These are phyloP conservation scores for Fomitiporia mediterranea DNA, from an alignment of 1,284 basidiomycete genomes.

Conservation along the genomic window DNA sequence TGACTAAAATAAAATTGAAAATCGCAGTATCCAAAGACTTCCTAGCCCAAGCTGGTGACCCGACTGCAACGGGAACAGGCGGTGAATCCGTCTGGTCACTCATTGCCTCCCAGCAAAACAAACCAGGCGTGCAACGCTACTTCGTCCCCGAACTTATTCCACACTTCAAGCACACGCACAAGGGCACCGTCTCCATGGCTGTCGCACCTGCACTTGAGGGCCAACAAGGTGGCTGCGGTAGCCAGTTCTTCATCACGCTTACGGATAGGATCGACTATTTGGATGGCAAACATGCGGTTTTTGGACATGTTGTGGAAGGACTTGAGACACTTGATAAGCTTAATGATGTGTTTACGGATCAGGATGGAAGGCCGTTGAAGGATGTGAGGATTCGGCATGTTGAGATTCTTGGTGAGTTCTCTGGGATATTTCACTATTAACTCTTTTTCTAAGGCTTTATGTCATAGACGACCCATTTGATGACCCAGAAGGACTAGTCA, in stretches of 20 bases:
- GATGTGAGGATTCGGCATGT: slow-evolving; percentile 93
- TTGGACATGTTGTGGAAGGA: slow-evolving; percentile 94
- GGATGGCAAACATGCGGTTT: slow-evolving; percentile 93
- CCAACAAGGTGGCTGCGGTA: slow-evolving; percentile 78
- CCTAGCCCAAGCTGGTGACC: slow-evolving; percentile 92
- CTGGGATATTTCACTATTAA: not conserved
- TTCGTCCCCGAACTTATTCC: slow-evolving; percentile 80
- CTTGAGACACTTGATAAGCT: slow-evolving; percentile 89
- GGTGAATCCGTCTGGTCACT: slow-evolving; percentile 83
- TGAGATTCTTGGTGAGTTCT: slow-evolving; percentile 76
- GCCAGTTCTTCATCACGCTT: slow-evolving; percentile 96
- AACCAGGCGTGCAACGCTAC: slow-evolving; percentile 56
- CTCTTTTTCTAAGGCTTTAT: slow-evolving; percentile 6
- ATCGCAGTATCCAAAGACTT: slow-evolving; percentile 89
- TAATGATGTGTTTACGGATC: slow-evolving; percentile 87
- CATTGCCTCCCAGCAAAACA: slow-evolving; percentile 48
- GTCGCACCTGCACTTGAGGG: slow-evolving; percentile 72
- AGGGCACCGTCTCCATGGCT: slow-evolving; percentile 95
- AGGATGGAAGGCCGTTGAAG: slow-evolving; percentile 85
- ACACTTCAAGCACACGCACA: slow-evolving; percentile 78
- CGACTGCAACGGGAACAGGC: slow-evolving; percentile 90
- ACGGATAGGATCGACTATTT: slow-evolving; percentile 90
- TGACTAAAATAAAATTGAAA: slow-evolving; percentile 15
- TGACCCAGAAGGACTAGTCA: slow-evolving; percentile 72
- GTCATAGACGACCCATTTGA: slow-evolving; percentile 89